Base-by-base conservation (phyloP, 176 grass and related monocot genomes). In the Oryza rufipogon region DNA sequence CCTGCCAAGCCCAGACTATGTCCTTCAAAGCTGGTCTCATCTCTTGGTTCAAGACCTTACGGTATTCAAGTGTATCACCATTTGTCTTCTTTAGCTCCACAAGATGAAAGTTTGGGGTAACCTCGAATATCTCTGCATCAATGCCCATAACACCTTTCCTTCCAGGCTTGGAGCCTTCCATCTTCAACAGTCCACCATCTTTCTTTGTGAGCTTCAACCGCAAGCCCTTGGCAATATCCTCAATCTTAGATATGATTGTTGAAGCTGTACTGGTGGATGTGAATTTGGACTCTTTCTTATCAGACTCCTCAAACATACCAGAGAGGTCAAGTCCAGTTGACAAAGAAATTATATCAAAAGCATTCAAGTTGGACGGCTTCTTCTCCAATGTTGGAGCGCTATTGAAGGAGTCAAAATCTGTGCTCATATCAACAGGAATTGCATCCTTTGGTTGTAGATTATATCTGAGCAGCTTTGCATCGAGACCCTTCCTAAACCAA, bases 1-100 rank as follows among this genome's bases (percentile, higher is more conserved):
- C 90, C 83, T 99, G 97, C 97, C 97, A 99, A 52, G 91, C 97
- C 97, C 97, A 99, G 3, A 99, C 93, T 42, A 99, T 99, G 66
- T 96, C 93, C 36, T 92, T 96, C 1, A 99, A 70, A 33, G 93
- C 93, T 0, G 93, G 97, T 39, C 91, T 86, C 73, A 99, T 89
- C 13, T 92, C 91, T 87, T 96, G 84, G 58, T 96, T 99, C 48
- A 91, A 75, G 39, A 94, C 70, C 75, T 87, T 94, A 56, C 89
- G 88, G 72, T 96, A 99, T 47, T 99, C 97, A 9, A 99, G 22
- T 0, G 97, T 99, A 75, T 99, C 91, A 22, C 93, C 93, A 9
- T 94, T 94, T 28, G 90, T 83, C 20, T 94, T 99, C 68, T 92
- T 99, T 48, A 99, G 77, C 84, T 99, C 97, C 42, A 99, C 90